Evolutionary conservation across 2,329 filamentous ascomycete genomes (phyloP).

Genomic region (Paraconiothyrium brasiliense): DNA sequence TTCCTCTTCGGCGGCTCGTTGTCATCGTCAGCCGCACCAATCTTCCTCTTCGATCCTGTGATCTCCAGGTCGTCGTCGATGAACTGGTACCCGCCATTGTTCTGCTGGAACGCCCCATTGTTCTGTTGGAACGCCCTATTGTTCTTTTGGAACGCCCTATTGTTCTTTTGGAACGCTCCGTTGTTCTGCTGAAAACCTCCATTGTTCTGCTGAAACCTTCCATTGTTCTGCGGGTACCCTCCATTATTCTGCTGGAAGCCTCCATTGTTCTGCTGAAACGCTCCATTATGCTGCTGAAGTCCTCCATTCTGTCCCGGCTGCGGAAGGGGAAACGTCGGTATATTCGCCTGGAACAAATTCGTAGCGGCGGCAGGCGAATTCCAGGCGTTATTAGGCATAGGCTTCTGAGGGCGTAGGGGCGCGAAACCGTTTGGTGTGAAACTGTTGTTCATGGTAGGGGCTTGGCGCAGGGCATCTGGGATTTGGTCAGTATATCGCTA

Average conservation of each 20-base stretch:
- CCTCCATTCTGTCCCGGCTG: not conserved
- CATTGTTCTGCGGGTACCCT: not conserved
- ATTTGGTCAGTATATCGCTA: not conserved
- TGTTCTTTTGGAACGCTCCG: not conserved
- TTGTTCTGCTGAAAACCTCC: not conserved
- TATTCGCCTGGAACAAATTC: not conserved
- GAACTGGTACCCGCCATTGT: not conserved
- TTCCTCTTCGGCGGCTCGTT: slow-evolving; percentile 8
- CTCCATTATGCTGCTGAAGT: not conserved
- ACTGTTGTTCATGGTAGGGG: not conserved
- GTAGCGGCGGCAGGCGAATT: not conserved
- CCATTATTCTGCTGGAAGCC: not conserved
- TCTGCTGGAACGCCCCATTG: not conserved
- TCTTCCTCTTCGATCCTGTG: slow-evolving; percentile 9
- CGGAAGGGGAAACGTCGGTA: not conserved
- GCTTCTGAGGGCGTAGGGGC: not conserved
- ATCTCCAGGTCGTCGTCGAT: not conserved
- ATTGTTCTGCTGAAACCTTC: not conserved
- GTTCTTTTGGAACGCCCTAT: not conserved
- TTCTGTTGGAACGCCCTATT: no score
- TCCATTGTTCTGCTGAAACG: not conserved
- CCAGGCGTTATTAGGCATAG: not conserved
- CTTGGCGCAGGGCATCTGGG: not conserved
- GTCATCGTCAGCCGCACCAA: slow-evolving; percentile 1
- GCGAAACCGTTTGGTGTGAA: not conserved